Evolutionary conservation across 2,329 filamentous ascomycete genomes (phyloP), one percentile per base, ranked within the genome.

Genomic region (Botrytis squamosa): DNA sequence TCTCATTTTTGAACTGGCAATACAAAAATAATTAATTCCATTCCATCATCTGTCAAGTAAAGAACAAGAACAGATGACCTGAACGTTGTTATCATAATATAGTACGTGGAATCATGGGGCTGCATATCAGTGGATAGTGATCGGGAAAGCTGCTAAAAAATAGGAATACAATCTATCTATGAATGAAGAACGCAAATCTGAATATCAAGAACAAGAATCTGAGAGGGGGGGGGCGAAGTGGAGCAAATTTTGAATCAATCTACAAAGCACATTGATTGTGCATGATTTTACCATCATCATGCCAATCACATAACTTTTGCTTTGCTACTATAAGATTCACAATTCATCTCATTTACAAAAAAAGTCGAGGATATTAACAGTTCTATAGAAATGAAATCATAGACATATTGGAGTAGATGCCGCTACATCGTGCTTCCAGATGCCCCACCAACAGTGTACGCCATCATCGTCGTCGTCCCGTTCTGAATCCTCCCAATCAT

Each of bases 371-470:
- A 16, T 1, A 66, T 29, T 29, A 57, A 22, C 10, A 55, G 1
- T 5, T 29, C 4, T 10, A 12, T n/a, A 3, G 14, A 16, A 9
- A 22, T 57, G 3, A 22, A 68, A 42, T 68, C 49, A 57, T 12
- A 29, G 49, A 36, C 38, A 33, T 6, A 25, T 12, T 49, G 66
- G n/a, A 33, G 36, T 29, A 67, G 49, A 42, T 25, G 36, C 9
- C 40, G 38, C 18, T 22, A 42, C 36, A 22, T 10, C 36, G 22
- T 38, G 72, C 40, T 71, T 70, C 74, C 74, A 75, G 5, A 75
- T 60, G 22, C 62, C 57, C 74, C 74, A 75, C 74, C 74, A 75
- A 18, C 74, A 75, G 22, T 70, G 59, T 6, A 74, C 71, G n/a
- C 67, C 62, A 60, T 72, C 70, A 20, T 7, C 46, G 20, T 7